A percentile compares a stretch with the other conserved stretches of the same genome.
These are phyloP conservation scores for Ogataea pilisensis DNA, from an alignment of 805 yeast species.

Conservation along the genomic window DNA sequence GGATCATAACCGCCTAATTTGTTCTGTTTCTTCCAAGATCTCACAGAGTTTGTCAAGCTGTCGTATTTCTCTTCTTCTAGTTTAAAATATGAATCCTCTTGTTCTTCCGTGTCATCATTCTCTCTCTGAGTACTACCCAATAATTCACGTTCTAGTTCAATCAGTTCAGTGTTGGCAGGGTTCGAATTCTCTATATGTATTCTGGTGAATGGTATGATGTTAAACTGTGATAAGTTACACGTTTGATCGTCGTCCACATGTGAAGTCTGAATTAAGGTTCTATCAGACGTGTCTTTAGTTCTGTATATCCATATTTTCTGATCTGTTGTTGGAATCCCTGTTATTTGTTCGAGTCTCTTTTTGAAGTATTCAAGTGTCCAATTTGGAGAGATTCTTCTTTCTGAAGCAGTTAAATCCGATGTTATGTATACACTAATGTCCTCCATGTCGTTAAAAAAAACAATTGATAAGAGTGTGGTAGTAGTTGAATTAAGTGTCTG, in stretches of 20 bases:
- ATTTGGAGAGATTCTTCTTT: conserved; percentile 55
- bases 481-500: not conserved
- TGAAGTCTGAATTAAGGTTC: conserved; percentile 24
- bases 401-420: conserved; percentile 65
- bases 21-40: conserved; percentile 68
- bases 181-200: conserved; percentile 57
- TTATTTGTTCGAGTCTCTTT: conserved; percentile 56
- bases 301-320: conserved; percentile 51
- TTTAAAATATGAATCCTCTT: conserved; percentile 35
- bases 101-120: conserved; percentile 27
- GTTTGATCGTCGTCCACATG: too few relatives aligned
- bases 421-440: conserved; percentile 51
- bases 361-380: conserved; percentile 58
- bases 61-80: conserved; percentile 62
- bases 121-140: not conserved
- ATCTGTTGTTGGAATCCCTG: conserved; percentile 63
- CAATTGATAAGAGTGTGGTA: too few relatives aligned
- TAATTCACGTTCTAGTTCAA: conserved; percentile 21
- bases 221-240: conserved; percentile 28
- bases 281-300: conserved; percentile 34
- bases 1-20: conserved; percentile 74
- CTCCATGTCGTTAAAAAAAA: conserved; percentile 8
- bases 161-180: conserved; percentile 43
- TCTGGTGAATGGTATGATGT: conserved; percentile 38
- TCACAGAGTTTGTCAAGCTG: conserved; percentile 55